Evolutionary conservation across 2,329 filamentous ascomycete genomes (phyloP).

Genomic region (Paraconiothyrium brasiliense): DNA sequence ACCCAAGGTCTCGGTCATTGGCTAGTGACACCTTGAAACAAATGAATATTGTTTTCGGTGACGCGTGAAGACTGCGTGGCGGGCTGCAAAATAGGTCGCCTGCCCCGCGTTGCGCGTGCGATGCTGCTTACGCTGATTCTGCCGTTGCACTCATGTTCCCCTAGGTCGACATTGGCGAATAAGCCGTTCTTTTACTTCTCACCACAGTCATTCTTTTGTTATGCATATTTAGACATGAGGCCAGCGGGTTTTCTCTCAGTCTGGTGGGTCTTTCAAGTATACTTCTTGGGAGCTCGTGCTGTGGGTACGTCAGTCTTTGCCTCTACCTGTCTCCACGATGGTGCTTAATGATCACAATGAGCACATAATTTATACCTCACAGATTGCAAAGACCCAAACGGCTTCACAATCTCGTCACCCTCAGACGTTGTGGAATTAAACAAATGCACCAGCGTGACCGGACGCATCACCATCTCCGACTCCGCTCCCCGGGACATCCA

Average conservation of each 20-base stretch:
- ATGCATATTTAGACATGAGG: neutral
- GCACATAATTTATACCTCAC: neutral
- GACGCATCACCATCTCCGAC: conserved; percentile 29
- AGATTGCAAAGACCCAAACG: conserved; percentile 28
- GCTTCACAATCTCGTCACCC: conserved; percentile 27
- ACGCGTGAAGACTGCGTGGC: neutral
- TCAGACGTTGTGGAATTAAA: conserved; percentile 27
- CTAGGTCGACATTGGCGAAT: conserved; percentile 2
- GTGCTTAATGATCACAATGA: too few species aligned
- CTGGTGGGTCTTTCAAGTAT: neutral
- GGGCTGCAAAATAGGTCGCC: conserved; percentile 2
- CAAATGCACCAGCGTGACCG: conserved; percentile 28
- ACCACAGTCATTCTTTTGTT: conserved; percentile 6
- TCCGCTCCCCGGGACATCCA: conserved; percentile 26
- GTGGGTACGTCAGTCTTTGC: conserved; percentile 11
- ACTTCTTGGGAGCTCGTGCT: neutral
- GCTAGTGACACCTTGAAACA: conserved; percentile 4
- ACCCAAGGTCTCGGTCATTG: conserved; percentile 7
- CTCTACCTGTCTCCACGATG: neutral
- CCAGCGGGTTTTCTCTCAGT: neutral
- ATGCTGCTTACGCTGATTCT: neutral
- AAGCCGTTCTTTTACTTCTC: neutral
- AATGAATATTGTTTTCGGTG: neutral
- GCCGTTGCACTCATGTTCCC: neutral
- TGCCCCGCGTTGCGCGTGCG: conserved; percentile 2